These are phyloP conservation scores for Discostella pseudostelligera DNA, from an alignment of 108 stramenopile genomes.

Conservation along the genomic window DNA sequence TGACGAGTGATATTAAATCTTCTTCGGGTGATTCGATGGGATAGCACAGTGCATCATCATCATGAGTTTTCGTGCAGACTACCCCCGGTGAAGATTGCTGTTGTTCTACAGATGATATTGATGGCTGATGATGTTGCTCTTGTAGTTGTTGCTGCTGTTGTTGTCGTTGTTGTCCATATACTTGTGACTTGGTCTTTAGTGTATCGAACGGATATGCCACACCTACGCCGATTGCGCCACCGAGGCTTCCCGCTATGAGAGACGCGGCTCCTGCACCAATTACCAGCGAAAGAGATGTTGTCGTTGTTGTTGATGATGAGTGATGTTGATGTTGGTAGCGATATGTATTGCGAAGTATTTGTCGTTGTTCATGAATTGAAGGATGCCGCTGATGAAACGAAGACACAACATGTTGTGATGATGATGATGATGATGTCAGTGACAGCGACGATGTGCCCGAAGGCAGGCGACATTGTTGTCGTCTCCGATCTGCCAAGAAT, in stretches of 20 bases:
- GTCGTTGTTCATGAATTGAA: neutral
- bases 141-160: slow-evolving; percentile 6
- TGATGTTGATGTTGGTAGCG: neutral
- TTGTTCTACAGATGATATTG: slow-evolving; percentile 1
- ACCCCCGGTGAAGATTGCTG: slow-evolving; percentile 14
- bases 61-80: slow-evolving; percentile 1
- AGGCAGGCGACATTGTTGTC: too few relatives aligned
- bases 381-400: neutral
- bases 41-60: neutral
- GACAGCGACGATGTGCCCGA: too few relatives aligned
- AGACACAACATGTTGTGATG: neutral
- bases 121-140: slow-evolving; percentile 9
- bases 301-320: slow-evolving; percentile 6
- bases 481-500: too few relatives aligned
- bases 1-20: slow-evolving; percentile 37
- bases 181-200: slow-evolving; percentile 50
- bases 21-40: slow-evolving; percentile 36
- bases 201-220: slow-evolving; percentile 56
- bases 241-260: slow-evolving; percentile 43
- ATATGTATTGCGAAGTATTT: neutral
- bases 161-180: slow-evolving; percentile 15
- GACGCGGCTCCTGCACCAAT: slow-evolving; percentile 29
- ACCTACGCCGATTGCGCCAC: slow-evolving; percentile 47
- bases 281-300: slow-evolving; percentile 23
- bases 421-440: too few relatives aligned